Evolutionary conservation across 2,329 filamentous ascomycete genomes (phyloP).

Genomic region (Epicoccum nigrum): DNA sequence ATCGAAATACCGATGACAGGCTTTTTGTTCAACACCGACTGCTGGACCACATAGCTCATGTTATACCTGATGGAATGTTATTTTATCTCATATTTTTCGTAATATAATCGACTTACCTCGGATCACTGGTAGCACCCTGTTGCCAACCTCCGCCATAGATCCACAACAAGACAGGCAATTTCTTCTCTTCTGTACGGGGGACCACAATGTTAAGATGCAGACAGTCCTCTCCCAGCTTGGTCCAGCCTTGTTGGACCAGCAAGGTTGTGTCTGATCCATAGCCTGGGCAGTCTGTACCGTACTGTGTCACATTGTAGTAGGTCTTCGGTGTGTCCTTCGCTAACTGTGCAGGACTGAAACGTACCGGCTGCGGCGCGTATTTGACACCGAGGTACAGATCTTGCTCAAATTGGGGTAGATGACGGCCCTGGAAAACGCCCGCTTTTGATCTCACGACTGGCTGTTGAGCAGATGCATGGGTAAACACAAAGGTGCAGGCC

Average conservation of each 20-base stretch:
- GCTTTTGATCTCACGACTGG: slow-evolving; percentile 31
- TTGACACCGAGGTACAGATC: slow-evolving; percentile 41
- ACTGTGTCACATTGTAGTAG: slow-evolving; percentile 28
- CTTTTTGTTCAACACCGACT: slow-evolving; percentile 39
- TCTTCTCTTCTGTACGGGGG: slow-evolving; percentile 24
- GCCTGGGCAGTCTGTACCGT: slow-evolving; percentile 36
- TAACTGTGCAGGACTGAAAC: slow-evolving; percentile 33
- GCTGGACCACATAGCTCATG: slow-evolving; percentile 39
- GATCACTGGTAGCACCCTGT: slow-evolving; percentile 41
- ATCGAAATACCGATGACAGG: slow-evolving; percentile 47
- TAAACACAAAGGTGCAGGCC: neutral
- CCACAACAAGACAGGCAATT: slow-evolving; percentile 39
- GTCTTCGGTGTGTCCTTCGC: slow-evolving; percentile 17
- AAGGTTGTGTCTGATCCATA: slow-evolving; percentile 36
- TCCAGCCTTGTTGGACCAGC: slow-evolving; percentile 31
- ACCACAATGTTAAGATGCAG: slow-evolving; percentile 48
- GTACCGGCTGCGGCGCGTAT: slow-evolving; percentile 36
- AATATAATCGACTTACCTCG: slow-evolving; percentile 29
- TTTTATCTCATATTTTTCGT: too few relatives aligned
- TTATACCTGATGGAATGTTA: slow-evolving; percentile 29
- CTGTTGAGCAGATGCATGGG: neutral
- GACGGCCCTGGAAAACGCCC: slow-evolving; percentile 36
- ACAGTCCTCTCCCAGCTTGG: slow-evolving; percentile 52
- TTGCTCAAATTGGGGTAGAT: slow-evolving; percentile 37
- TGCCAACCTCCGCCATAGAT: slow-evolving; percentile 45